A percentile compares a stretch with the other conserved stretches of the same genome.
Evolutionary conservation across 805 yeast genomes (phyloP).

Genomic region (Lipomyces japonicus): DNA sequence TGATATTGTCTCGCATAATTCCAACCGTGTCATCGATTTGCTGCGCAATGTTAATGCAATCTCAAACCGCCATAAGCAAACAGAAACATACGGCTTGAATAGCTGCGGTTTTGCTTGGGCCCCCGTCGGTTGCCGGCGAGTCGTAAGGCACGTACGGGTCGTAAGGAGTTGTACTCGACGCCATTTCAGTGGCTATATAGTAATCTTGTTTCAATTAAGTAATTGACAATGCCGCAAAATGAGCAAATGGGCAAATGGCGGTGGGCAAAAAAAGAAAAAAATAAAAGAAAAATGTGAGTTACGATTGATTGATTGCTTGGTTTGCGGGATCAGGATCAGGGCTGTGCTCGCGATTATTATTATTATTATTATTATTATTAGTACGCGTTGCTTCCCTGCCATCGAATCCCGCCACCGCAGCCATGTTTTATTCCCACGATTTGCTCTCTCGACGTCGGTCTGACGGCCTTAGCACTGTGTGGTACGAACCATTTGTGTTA

Average conservation of each 20-base stretch:
- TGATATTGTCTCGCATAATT: slow-evolving; percentile 94
- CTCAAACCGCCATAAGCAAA: slow-evolving; percentile 33
- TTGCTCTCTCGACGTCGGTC: slow-evolving; percentile 16
- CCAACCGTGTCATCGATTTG: slow-evolving; percentile 96
- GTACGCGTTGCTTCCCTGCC: no score
- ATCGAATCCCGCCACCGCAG: no score
- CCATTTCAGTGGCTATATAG: slow-evolving; percentile 6
- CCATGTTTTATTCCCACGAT: slow-evolving; percentile 29
- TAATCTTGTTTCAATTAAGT: no score
- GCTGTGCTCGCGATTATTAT: no score
- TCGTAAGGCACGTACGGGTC: slow-evolving; percentile 74
- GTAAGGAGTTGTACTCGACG: slow-evolving; percentile 49
- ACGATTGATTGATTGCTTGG: no score
- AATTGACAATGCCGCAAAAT: no score
- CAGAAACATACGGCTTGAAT: slow-evolving; percentile 65
- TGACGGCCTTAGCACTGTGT: slow-evolving; percentile 26
- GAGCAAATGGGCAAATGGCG: no score
- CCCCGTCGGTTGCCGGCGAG: slow-evolving; percentile 37
- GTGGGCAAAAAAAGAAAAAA: no score
- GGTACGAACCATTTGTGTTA: slow-evolving; percentile 14
- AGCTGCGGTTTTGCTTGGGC: slow-evolving; percentile 65
- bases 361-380: no score
- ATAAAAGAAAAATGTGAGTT: no score
- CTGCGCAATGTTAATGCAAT: no score
- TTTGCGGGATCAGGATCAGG: no score